Evolutionary conservation across 257 asterid genomes (phyloP), one percentile per base, ranked within the genome.

Genomic region (Lycium barbarum): DNA sequence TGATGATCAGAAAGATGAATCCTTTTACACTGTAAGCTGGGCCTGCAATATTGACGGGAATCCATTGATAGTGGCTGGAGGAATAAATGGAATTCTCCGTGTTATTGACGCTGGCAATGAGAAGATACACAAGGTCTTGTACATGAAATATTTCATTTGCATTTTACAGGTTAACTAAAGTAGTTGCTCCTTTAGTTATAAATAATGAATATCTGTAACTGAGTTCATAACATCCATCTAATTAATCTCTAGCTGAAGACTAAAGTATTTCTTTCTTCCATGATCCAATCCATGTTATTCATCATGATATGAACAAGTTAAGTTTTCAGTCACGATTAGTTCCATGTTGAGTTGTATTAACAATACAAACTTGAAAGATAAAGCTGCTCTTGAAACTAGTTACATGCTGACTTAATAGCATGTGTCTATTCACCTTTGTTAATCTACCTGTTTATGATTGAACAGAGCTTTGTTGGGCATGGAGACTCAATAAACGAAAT

Each of bases 1-100:
- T 89, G 81, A 91, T 74, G 90, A 91, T 88, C 97, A 96, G 99
- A 96, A 96, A 87, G 99, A 96, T 86, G 99, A 96, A 86, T 95
- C 98, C 1, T 96, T 96, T 86, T 95, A 96, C 91, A 96, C 99
- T 58, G 98, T 96, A 74, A 93, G 98, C 82, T 96, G 99, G 99
- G 99, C 98, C 53, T 95, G 99, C 90, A 92, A 92, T 88, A 80
- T 87, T 84, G 95, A 94, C 82, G 99, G 98, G 79, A 86, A 92
- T 6, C 98, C 98, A 26, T 91, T 96, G 72, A 66, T 96, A 86
- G 96, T 94, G 89, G 98, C 99, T 65, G 98, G 99, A 73, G 98
- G 98, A 85, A 91, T 90, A 70, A 95, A 95, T 87, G 98, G 98
- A 70, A 86, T 96, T 74, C 91, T 96, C 58, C 97, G 98, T 66